Evolutionary conservation across 805 yeast genomes (phyloP), one percentile per base, ranked within the genome.

Genomic region (Candida coquimbonensis): DNA sequence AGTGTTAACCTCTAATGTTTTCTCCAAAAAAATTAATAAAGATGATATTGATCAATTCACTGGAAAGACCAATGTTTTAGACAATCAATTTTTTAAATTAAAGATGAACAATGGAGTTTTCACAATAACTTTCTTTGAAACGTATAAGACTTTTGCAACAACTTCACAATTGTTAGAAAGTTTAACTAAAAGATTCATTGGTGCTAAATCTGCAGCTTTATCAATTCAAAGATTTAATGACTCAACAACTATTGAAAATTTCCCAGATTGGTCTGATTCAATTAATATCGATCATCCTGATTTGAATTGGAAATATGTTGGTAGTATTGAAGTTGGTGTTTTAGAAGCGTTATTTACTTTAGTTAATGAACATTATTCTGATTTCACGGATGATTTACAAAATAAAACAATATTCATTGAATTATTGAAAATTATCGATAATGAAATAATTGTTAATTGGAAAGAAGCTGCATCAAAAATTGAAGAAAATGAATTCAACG

Each of bases 241-340:
- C 7, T 16, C 42, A 7, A 11, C 9, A 12, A 36, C 49, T 4
- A 46, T 51, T 7, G 60, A 49, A 1, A 36, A 50, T 5, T 77
- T 77, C 54, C 89, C 88, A 0, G 74, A 75, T 36, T 85, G 93
- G 93, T 70, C 69, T 33, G 50, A 60, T 3, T 64, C 50, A 16
- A 51, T 65, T 9, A 44, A 58, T 9, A 43, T 65, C 5, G 68
- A 69, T 38, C 67, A 75, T 26, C 67, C 73, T 0, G 74, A 74
- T 4, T 70, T 83, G 32, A 84, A 83, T 53, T 80, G 83, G 73
- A 74, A 73, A 39, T 73, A 79, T 45, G 80, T 87, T 39, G 80
- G 84, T 11, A 87, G 82, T 57, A 85, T 90, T 38, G 93, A 89
- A 59, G 71, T 84, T 35, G 95, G 95, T 36, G 78, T 89, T 31